Percentiles rank a stretch among this genome's conserved stretches.
Conservation (phyloP, 2,329 filamentous ascomycete genomes). For the Pyrenophora graminea region DNA sequence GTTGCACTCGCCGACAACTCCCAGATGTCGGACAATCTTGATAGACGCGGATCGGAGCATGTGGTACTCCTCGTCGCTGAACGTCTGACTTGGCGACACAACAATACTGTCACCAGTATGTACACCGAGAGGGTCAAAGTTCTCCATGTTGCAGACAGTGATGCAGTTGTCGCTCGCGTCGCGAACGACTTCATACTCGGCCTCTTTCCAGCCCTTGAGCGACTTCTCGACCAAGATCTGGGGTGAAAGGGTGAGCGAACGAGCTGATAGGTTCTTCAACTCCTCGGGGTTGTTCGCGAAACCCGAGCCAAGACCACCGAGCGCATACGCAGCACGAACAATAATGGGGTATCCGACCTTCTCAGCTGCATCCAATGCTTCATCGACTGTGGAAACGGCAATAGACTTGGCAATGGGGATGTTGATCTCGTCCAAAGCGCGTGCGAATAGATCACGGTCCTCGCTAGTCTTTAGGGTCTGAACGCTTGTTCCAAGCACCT, state of each 20-base stretch:
- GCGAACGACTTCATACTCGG: constrained; percentile 97
- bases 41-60: constrained; percentile 98
- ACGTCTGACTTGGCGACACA: constrained; percentile 92
- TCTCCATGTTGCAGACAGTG: constrained; percentile 98
- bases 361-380: constrained; percentile 84
- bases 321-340: constrained; percentile 92
- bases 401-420: constrained; percentile 97
- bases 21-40: constrained; percentile 96
- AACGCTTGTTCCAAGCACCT: constrained; percentile 92
- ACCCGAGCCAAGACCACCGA: constrained; percentile 93
- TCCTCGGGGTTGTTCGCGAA: constrained; percentile 95
- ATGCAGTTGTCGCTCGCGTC: constrained; percentile 99
- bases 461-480: constrained; percentile 92
- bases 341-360: constrained; percentile 96
- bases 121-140: constrained; percentile 96
- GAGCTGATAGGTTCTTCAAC: constrained; percentile 88
- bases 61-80: constrained; percentile 98
- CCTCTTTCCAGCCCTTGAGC: constrained; percentile 98
- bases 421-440: constrained; percentile 94
- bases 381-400: constrained; percentile 87
- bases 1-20: constrained; percentile 98
- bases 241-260: constrained; percentile 88
- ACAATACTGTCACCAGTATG: constrained; percentile 99
- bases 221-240: constrained; percentile 99
- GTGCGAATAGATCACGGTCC: constrained; percentile 93